These are phyloP conservation scores for Neurospora pannonica DNA, from an alignment of 495 filamentous ascomycete species.

Conservation along the genomic window DNA sequence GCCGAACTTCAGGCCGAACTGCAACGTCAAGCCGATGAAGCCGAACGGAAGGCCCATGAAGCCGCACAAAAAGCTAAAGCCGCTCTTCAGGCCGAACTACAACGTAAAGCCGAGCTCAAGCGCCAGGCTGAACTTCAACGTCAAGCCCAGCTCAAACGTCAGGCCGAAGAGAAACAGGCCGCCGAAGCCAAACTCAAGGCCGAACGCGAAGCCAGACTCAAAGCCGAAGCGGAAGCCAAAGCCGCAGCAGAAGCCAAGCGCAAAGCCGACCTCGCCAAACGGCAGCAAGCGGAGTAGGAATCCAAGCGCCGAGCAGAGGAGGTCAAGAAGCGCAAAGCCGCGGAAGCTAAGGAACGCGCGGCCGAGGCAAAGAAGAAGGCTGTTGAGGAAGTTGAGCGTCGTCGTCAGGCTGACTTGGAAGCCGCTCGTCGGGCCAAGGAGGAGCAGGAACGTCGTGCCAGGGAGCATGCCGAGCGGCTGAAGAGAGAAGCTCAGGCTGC, in stretches of 20 bases:
- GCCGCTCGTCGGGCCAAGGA: background rate
- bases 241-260: background rate
- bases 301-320: background rate
- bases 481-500: background rate
- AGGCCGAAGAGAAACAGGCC: background rate
- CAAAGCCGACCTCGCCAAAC: background rate
- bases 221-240: background rate
- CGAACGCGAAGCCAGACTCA: background rate
- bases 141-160: background rate
- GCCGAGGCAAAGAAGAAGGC: background rate
- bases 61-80: background rate
- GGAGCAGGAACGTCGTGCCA: background rate
- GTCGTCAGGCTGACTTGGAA: background rate
- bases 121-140: background rate
- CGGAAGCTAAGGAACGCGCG: background rate
- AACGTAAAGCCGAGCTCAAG: background rate
- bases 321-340: background rate
- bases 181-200: background rate
- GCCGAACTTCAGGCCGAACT: background rate
- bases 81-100: background rate
- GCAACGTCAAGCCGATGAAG: background rate
- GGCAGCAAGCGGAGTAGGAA: background rate
- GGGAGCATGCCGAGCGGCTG: background rate
- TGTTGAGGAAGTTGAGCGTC: background rate
- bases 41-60: background rate